These are phyloP conservation scores for Stentor coeruleus DNA, from an alignment of 73 alveolate species.

Conservation along the genomic window DNA sequence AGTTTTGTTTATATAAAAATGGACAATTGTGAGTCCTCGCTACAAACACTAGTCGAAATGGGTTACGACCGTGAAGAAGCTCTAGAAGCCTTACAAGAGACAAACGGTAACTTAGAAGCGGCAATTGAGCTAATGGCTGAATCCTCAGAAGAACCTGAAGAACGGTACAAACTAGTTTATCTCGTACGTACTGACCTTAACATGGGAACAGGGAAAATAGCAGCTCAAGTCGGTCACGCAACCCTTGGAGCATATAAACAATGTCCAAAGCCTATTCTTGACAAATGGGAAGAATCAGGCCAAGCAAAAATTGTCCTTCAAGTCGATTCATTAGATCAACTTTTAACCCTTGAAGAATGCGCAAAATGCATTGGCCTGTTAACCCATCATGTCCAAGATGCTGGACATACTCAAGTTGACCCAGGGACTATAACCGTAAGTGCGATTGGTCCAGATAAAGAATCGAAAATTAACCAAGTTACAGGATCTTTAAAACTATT, in stretches of 20 bases:
- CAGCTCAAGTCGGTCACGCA: constrained; percentile 98
- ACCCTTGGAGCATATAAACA: constrained; percentile 69
- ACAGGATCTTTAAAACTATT: not conserved
- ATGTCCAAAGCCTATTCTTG: constrained; percentile 28
- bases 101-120: not conserved
- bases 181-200: constrained; percentile 94
- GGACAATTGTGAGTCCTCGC: too few relatives aligned
- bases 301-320: constrained; percentile 80
- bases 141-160: not conserved
- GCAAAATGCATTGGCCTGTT: constrained; percentile 69
- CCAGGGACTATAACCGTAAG: constrained; percentile 90
- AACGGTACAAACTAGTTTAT: constrained; percentile 83
- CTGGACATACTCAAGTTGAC: constrained; percentile 93
- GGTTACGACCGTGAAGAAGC: not conserved
- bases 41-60: not conserved
- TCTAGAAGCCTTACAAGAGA: not conserved
- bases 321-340: constrained; percentile 64
- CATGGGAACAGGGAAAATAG: constrained; percentile 98
- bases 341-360: constrained; percentile 53
- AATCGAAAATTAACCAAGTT: constrained; percentile 7
- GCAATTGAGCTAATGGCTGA: not conserved
- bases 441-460: constrained; percentile 94
- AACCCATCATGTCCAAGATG: constrained; percentile 85
- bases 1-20: too few relatives aligned
- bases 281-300: constrained; percentile 80